These are phyloP conservation scores for Saccharomyces hybrid DNA, from an alignment of 1,139 yeast species.

Conservation along the genomic window DNA sequence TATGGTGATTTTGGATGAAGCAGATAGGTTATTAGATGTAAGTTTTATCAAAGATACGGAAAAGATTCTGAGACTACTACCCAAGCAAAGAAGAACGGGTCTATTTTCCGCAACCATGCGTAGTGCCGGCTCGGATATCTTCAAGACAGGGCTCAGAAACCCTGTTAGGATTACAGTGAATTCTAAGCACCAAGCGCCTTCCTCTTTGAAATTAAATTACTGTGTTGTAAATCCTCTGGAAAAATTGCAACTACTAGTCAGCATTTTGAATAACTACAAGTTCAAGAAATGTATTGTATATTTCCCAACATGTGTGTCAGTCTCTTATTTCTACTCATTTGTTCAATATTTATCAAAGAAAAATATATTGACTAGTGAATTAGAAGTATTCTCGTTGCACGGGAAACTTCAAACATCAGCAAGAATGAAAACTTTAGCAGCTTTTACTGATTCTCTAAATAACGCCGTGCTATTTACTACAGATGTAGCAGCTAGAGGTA, in stretches of 20 bases:
- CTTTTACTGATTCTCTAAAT: conserved; percentile 42
- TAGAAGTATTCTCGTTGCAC: conserved; percentile 62
- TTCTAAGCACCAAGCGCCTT: conserved; percentile 42
- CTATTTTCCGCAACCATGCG: conserved; percentile 85
- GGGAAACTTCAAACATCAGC: conserved; percentile 76
- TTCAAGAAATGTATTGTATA: conserved; percentile 78
- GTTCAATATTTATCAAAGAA: conserved; percentile 35
- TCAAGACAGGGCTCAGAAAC: conserved; percentile 77
- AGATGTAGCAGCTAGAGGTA: conserved; percentile 88
- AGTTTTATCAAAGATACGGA: conserved; percentile 69
- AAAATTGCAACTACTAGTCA: conserved; percentile 53
- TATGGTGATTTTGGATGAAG: conserved; percentile 80
- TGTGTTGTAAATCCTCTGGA: conserved; percentile 50
- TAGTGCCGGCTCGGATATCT: conserved; percentile 63
- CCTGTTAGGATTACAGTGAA: conserved; percentile 80
- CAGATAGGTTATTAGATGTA: conserved; percentile 76
- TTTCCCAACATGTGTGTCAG: conserved; percentile 83
- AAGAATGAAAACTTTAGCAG: conserved; percentile 59
- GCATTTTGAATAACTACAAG: conserved; percentile 45
- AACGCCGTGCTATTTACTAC: conserved; percentile 69
- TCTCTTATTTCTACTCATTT: conserved; percentile 62
- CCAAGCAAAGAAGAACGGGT: conserved; percentile 91
- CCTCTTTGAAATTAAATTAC: conserved; percentile 57
- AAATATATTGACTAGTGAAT: conserved; percentile 23
- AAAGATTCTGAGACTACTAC: conserved; percentile 56